phyloP scores from a whole-genome alignment of 441 rosid genomes.

The Gossypium laxum region DNA sequence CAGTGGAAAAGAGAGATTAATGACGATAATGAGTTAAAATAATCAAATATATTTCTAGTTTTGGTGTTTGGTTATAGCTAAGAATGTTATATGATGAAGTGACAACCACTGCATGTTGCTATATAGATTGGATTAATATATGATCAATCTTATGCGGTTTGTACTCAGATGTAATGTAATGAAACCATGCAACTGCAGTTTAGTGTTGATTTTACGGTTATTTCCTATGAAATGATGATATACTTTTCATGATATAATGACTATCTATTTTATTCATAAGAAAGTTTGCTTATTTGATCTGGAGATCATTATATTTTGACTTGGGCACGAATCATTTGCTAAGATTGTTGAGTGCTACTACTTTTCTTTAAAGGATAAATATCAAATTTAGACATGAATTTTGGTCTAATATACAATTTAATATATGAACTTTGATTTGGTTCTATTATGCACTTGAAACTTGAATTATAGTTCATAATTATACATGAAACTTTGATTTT shows the following conservation, averaged over 20 bases:
- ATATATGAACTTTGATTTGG: too few species aligned
- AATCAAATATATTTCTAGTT: background rate
- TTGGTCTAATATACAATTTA: too few species aligned
- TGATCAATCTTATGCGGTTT: background rate
- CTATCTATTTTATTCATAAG: background rate
- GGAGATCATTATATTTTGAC: background rate
- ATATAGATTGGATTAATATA: background rate
- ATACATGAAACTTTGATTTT: too few species aligned
- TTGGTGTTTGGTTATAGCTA: background rate
- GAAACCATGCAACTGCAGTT: background rate
- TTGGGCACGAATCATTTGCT: background rate
- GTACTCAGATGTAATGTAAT: background rate
- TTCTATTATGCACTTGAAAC: too few species aligned
- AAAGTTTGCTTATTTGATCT: background rate
- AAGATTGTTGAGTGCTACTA: background rate
- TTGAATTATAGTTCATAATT: too few species aligned
- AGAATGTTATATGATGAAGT: background rate
- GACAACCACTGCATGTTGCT: background rate
- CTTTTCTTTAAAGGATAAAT: background rate
- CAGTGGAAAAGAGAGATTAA: background rate
- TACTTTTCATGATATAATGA: background rate
- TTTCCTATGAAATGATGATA: background rate
- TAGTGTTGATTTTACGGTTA: background rate
- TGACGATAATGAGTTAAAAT: background rate
- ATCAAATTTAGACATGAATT: too few species aligned